Conservation (phyloP, 129 eudicot species). For the Escallonia herrerae region DNA sequence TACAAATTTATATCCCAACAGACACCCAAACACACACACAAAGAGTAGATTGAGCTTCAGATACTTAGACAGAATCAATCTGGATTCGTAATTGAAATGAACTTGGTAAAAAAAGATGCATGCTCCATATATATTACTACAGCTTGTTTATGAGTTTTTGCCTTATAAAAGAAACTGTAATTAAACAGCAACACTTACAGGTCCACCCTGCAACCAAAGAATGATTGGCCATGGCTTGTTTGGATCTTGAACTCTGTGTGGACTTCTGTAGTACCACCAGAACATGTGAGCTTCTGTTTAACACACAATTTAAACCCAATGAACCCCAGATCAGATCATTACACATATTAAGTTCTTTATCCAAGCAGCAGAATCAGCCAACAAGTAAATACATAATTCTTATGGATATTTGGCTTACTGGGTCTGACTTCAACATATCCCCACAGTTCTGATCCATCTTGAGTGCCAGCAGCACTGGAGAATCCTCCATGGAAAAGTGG, state of each 20-base stretch:
- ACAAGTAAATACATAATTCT: conserved; percentile 2
- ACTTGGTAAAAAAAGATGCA: not conserved
- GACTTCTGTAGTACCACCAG: conserved; percentile 92
- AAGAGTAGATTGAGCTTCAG: not conserved
- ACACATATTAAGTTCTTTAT: not conserved
- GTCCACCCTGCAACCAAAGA: conserved; percentile 97
- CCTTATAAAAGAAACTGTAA: not conserved
- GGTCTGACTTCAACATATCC: conserved; percentile 87
- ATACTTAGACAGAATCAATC: not conserved
- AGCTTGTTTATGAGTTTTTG: not conserved
- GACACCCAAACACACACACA: not conserved
- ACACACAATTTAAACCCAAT: not conserved
- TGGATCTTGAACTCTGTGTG: conserved; percentile 64
- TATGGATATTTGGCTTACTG: conserved; percentile 31
- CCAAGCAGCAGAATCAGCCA: not conserved
- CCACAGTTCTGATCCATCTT: conserved; percentile 73
- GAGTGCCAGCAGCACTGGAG: conserved; percentile 23
- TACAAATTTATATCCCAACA: no score
- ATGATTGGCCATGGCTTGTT: conserved; percentile 82
- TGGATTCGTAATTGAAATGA: not conserved
- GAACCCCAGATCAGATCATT: not conserved
- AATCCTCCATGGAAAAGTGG: conserved; percentile 29
- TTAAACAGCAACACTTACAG: conserved; percentile 40
- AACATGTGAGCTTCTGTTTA: conserved; percentile 85
- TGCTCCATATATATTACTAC: not conserved